phyloP scores from a whole-genome alignment of 306 rosid genomes.

The Prunus fruticosa region DNA sequence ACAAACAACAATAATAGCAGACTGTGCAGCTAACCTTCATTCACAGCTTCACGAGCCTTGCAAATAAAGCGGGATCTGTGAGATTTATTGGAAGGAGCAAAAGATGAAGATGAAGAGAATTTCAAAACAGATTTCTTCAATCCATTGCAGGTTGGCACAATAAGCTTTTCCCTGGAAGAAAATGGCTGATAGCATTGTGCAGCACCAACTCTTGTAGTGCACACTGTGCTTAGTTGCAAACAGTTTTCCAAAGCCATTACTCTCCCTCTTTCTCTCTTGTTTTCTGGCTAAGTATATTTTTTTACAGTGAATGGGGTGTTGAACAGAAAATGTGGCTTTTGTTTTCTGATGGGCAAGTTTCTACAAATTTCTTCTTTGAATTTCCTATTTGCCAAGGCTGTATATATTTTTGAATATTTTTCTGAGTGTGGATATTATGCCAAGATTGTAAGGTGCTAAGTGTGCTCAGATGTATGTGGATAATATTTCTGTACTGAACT shows the following conservation, averaged over 20 bases:
- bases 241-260: conserved; percentile 65
- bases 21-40: conserved; percentile 43
- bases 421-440: conserved; percentile 38
- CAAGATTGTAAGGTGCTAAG: conserved; percentile 50
- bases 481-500: conserved; percentile 25
- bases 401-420: background rate
- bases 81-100: conserved; percentile 17
- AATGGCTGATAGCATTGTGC: conserved; percentile 48
- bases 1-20: background rate
- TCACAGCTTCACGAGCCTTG: conserved; percentile 67
- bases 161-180: conserved; percentile 49
- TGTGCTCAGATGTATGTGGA: conserved; percentile 56
- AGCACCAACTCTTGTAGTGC: conserved; percentile 40
- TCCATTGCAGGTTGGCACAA: conserved; percentile 29
- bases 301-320: background rate
- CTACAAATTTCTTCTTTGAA: conserved; percentile 3
- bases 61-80: conserved; percentile 57
- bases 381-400: conserved; percentile 8
- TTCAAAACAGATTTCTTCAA: conserved; percentile 38
- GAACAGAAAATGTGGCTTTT: background rate
- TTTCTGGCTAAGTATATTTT: background rate
- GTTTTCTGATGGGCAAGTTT: conserved; percentile 15
- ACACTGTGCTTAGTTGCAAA: conserved; percentile 49
- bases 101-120: conserved; percentile 32
- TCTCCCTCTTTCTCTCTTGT: background rate